Base-by-base conservation (phyloP, 2,329 filamentous ascomycete genomes). In the Trichoderma afroharzianum region DNA sequence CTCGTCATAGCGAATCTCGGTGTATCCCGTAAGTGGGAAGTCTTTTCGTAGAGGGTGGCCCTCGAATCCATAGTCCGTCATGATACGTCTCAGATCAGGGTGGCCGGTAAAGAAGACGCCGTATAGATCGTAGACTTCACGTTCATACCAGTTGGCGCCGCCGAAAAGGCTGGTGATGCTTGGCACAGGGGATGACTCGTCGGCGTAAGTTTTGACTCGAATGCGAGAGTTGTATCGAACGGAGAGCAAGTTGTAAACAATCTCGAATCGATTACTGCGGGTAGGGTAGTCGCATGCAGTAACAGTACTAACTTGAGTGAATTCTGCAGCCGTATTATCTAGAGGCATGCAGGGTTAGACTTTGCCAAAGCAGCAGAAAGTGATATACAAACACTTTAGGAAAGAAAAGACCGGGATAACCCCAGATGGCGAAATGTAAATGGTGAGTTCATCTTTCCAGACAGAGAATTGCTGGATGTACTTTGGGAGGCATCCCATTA, bases 11-110 rank as follows among this genome's bases (percentile, higher is more conserved):
- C 96, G 89, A 76, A 99, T 92, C 86, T 99, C 97, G 39, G 96
- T 99, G 86, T 99, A 99, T 62, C 96, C 96, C 3, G 96, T 98
- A 81, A 99, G 85, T 26, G 96, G 96, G 86, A 99, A 99, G 81
- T 99, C 96, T 86, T 99, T 99, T 80, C 97, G 90, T 80, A 99
- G 85, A 55, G 96, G 96, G 85, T 99, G 96, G 68, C 96, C 96
- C 82, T 99, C 97, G 80, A 99, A 99, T 68, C 96, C 96, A 82
- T 99, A 99, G 82, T 99, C 96, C 75, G 96, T 99, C 95, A 99
- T 97, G 85, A 99, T 98, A 77, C 96, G 90, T 82, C 96, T 91
- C 77, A 99, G 87, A 85, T 99, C 97, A 50, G 96, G 96, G 85
- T 99, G 96, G 74, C 92, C 94, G 69, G 92, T 88, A 84, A 99